phyloP scores from a whole-genome alignment of 116 monocot species.

The Iris pallida region DNA sequence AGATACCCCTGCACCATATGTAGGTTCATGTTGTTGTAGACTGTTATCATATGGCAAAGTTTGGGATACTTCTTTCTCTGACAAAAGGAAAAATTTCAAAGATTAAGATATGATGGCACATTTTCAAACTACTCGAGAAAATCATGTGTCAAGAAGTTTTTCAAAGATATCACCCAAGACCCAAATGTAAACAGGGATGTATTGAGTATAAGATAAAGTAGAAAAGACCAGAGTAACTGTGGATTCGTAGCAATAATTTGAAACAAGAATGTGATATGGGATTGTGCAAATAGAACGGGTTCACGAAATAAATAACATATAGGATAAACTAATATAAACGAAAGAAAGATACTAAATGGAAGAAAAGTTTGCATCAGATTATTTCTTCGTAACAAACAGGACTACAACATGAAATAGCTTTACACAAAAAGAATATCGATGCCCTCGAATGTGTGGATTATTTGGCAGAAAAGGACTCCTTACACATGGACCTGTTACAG shows the following conservation, averaged over 20 bases:
- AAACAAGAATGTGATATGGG: no score
- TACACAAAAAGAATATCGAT: no score
- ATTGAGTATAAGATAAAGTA: not conserved
- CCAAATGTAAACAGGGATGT: not conserved
- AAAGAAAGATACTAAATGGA: no score
- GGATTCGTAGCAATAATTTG: not conserved
- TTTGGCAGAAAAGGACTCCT: no score
- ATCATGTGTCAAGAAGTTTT: not conserved
- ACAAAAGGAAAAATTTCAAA: not conserved
- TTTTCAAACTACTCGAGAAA: not conserved
- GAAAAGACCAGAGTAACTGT: not conserved
- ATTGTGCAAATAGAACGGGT: no score
- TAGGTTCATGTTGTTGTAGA: constrained; percentile 16
- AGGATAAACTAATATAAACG: no score
- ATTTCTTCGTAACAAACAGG: no score
- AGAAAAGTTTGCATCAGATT: no score
- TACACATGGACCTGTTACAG: no score
- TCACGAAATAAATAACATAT: no score
- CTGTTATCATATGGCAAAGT: constrained; percentile 21
- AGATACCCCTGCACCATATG: constrained; percentile 23
- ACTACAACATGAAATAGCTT: no score
- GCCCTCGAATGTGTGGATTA: no score
- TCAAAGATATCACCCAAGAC: not conserved
- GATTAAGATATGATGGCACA: not conserved
- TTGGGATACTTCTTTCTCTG: constrained; percentile 39